These are phyloP conservation scores for Oryza brachyantha DNA, from an alignment of 176 grass and related monocot species.

Conservation along the genomic window DNA sequence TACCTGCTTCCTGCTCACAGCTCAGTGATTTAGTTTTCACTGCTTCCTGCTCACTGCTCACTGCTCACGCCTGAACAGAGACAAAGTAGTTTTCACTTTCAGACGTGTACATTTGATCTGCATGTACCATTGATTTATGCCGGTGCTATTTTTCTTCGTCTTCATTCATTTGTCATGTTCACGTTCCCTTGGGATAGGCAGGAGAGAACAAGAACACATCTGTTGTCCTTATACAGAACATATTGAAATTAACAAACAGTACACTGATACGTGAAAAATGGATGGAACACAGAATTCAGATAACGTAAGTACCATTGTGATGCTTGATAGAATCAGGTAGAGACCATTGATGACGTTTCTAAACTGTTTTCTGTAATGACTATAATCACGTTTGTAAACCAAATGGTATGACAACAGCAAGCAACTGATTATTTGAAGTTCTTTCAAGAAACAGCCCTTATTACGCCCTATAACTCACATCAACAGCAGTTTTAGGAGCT, in stretches of 20 bases:
- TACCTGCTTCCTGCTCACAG: not conserved
- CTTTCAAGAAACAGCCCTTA: not conserved
- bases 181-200: not conserved
- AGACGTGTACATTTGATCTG: too few species aligned
- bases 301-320: not conserved
- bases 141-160: not conserved
- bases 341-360: not conserved
- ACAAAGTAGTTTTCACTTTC: too few species aligned
- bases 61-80: too few species aligned
- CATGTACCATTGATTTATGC: too few species aligned
- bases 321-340: not conserved
- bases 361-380: not conserved
- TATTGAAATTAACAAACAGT: too few species aligned
- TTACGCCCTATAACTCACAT: conserved; percentile 1
- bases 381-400: not conserved
- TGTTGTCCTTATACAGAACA: too few species aligned
- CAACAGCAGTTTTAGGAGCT: not conserved
- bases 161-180: not conserved
- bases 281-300: not conserved
- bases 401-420: not conserved
- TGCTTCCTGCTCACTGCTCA: not conserved
- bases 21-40: too few species aligned
- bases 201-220: not conserved
- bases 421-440: not conserved
- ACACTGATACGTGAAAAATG: not conserved